Evolutionary conservation across 2,329 filamentous ascomycete species (phyloP).

Genomic region (Xylaria sp.): DNA sequence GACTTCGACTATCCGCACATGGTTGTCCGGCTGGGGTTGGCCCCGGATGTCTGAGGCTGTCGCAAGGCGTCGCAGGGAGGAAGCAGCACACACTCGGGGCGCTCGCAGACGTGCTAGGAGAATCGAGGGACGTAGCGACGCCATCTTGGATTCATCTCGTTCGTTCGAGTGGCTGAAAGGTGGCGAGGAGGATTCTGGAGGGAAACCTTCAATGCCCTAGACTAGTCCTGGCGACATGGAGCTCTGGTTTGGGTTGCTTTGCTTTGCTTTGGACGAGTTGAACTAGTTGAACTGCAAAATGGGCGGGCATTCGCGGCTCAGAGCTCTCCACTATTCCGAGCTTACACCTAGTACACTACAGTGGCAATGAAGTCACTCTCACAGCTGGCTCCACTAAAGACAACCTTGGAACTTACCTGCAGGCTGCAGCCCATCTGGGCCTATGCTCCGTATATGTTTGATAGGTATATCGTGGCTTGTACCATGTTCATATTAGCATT

Average conservation of each 20-base stretch:
- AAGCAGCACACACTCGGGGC: constrained; percentile 30
- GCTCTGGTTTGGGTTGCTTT: background rate
- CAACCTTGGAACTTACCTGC: no score
- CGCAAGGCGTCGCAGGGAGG: constrained; percentile 42
- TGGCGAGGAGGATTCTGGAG: background rate
- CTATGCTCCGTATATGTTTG: no score
- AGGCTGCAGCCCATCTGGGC: no score
- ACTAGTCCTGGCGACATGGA: background rate
- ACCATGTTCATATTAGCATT: no score
- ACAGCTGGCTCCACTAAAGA: background rate
- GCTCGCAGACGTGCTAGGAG: constrained; percentile 42
- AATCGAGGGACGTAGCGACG: constrained; percentile 46
- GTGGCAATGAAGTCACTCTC: constrained; percentile 2
- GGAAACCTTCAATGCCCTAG: background rate
- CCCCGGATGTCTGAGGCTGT: constrained; percentile 47
- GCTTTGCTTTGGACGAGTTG: background rate
- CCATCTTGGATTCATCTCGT: constrained; percentile 47
- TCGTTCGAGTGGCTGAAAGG: constrained; percentile 8
- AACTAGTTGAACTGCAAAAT: constrained; percentile 15
- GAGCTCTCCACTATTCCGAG: constrained; percentile 19
- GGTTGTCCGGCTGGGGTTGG: constrained; percentile 41
- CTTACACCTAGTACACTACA: background rate
- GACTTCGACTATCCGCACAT: constrained; percentile 69
- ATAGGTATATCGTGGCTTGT: no score
- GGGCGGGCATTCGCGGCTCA: constrained; percentile 37